Evolutionary conservation across 192 early-diverging fungal genomes (phyloP).

Genomic region (Umbelopsis isabellina): DNA sequence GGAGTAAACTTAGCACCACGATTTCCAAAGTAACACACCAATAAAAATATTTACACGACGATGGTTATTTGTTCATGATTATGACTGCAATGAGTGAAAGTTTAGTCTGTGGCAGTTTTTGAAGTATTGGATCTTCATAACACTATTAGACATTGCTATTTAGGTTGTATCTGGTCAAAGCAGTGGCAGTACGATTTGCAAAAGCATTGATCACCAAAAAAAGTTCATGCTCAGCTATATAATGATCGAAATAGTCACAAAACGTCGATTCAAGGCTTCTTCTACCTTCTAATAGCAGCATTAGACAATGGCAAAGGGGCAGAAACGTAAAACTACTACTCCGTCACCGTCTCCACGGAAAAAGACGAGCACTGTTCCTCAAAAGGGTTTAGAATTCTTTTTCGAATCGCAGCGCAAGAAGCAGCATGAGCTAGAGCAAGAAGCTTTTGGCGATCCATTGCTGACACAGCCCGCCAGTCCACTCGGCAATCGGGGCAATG

Average conservation of each 20-base stretch:
- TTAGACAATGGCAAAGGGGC: constrained; percentile 11
- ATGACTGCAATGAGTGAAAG: no score
- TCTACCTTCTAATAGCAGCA: background rate
- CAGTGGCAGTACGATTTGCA: no score
- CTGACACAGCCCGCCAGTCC: background rate
- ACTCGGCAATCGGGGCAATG: constrained; percentile 11
- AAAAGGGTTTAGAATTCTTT: constrained; percentile 23
- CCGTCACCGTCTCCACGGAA: constrained; percentile 3
- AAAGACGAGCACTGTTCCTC: background rate
- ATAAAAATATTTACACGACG: constrained; percentile 18
- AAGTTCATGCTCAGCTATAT: no score
- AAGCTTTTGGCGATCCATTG: constrained; percentile 21
- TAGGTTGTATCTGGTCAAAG: no score
- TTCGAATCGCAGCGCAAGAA: constrained; percentile 25
- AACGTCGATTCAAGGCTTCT: background rate
- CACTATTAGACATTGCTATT: no score
- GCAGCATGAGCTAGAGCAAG: constrained; percentile 27
- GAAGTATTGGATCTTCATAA: no score
- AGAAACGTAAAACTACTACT: constrained; percentile 8
- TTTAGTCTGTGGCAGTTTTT: no score
- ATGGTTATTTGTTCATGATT: background rate
- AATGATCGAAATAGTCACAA: background rate
- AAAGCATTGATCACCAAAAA: no score
- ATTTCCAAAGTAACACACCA: constrained; percentile 14
- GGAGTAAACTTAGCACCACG: constrained; percentile 52